phyloP scores from a whole-genome alignment of 2,329 filamentous ascomycete genomes.

The Bipolaris gigantea region DNA sequence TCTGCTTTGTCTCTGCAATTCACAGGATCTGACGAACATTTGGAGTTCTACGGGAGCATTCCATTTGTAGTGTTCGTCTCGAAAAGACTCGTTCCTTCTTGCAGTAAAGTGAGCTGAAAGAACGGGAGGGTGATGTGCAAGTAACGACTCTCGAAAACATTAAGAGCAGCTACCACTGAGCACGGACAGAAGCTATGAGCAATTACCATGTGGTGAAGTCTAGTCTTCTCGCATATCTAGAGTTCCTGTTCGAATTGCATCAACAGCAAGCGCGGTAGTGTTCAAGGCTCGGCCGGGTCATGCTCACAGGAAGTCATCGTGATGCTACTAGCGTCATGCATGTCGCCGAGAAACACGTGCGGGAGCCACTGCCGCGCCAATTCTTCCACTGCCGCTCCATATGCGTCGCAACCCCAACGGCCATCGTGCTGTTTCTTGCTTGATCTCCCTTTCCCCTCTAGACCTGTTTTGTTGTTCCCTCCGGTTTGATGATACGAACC shows the following conservation, averaged over 20 bases:
- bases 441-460: background rate
- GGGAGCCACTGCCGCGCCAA: conserved; percentile 4
- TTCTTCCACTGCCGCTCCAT: background rate
- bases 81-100: no score
- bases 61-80: no score
- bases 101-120: no score
- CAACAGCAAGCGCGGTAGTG: background rate
- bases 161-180: background rate
- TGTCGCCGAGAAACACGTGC: conserved; percentile 5
- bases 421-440: conserved; percentile 5
- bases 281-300: background rate
- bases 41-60: no score
- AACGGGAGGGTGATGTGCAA: background rate
- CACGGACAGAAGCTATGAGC: no score
- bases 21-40: no score
- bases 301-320: background rate
- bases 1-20: no score
- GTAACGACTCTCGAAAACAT: no score
- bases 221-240: background rate
- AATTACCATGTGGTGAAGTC: background rate
- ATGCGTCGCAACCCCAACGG: conserved; percentile 2
- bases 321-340: conserved; percentile 7
- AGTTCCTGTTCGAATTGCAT: background rate
- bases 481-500: background rate
- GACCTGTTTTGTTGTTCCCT: background rate